phyloP scores from a whole-genome alignment of 148 eudicot species.

The Camellia lanceoleosa region DNA sequence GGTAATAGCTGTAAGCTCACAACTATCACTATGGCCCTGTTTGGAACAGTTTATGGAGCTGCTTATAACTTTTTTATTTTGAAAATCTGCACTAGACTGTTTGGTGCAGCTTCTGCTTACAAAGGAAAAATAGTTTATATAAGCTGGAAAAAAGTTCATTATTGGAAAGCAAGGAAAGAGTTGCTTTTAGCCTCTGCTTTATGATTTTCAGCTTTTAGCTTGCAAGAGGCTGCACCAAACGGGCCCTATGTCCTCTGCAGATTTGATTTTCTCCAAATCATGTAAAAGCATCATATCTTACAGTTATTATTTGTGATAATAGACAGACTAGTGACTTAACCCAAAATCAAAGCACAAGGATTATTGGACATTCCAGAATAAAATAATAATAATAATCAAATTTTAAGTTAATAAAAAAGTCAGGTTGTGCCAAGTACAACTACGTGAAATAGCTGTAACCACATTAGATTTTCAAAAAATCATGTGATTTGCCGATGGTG shows the following conservation, averaged over 20 bases:
- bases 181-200: too few species aligned
- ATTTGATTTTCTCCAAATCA: background rate
- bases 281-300: background rate
- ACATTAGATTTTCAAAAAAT: background rate
- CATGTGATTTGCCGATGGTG: background rate
- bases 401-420: background rate
- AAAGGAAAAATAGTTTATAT: too few species aligned
- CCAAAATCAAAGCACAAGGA: slow-evolving; percentile 1
- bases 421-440: background rate
- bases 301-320: background rate
- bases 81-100: too few species aligned
- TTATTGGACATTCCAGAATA: background rate
- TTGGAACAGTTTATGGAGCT: too few species aligned
- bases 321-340: background rate
- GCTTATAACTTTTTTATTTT: too few species aligned
- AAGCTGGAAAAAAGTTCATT: too few species aligned
- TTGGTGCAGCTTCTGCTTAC: too few species aligned
- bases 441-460: background rate
- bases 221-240: too few species aligned
- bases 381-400: background rate
- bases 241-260: background rate
- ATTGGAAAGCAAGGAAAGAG: too few species aligned
- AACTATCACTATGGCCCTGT: background rate
- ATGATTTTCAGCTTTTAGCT: too few species aligned
- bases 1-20: background rate